These are phyloP conservation scores for Coniferiporia weirii DNA, from an alignment of 1,284 basidiomycete genomes.

Conservation along the genomic window DNA sequence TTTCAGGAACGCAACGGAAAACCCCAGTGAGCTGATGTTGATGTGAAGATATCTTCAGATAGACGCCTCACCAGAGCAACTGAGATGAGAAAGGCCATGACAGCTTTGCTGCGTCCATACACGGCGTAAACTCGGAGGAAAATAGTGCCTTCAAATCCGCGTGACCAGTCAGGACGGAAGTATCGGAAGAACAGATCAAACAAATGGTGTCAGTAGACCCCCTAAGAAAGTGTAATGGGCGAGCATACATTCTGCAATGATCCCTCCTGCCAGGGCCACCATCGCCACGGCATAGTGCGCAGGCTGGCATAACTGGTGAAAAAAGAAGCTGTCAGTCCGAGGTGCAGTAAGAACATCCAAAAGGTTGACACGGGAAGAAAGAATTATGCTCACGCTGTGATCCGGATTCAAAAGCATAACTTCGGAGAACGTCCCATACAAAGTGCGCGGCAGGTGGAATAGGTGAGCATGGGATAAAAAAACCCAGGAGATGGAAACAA, in stretches of 20 bases:
- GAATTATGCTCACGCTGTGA: not conserved
- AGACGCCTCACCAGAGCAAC: not conserved
- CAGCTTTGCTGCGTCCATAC: not conserved
- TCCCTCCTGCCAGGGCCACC: not conserved
- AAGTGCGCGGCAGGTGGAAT: not conserved
- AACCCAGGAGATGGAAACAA: not conserved
- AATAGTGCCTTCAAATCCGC: not conserved
- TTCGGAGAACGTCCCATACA: not conserved
- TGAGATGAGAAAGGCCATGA: not conserved
- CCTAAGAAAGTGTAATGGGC: too few relatives aligned
- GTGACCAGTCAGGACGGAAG: not conserved
- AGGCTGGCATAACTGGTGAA: not conserved
- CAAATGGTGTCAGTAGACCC: too few relatives aligned
- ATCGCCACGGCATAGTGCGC: conserved; percentile 2
- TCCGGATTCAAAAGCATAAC: not conserved
- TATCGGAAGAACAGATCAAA: not conserved
- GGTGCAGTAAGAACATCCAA: too few relatives aligned
- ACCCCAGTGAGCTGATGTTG: not conserved
- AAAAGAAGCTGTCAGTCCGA: too few relatives aligned
- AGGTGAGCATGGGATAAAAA: not conserved
- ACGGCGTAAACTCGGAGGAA: conserved; percentile 2
- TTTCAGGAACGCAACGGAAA: not conserved
- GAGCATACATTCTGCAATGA: conserved; percentile 3
- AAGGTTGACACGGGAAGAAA: not conserved
- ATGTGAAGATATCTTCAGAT: not conserved